Percentiles rank a stretch among this genome's conserved stretches.
These are phyloP conservation scores for Aspergillus spinulosporus DNA, from an alignment of 2,329 filamentous ascomycete genomes.

Conservation along the genomic window DNA sequence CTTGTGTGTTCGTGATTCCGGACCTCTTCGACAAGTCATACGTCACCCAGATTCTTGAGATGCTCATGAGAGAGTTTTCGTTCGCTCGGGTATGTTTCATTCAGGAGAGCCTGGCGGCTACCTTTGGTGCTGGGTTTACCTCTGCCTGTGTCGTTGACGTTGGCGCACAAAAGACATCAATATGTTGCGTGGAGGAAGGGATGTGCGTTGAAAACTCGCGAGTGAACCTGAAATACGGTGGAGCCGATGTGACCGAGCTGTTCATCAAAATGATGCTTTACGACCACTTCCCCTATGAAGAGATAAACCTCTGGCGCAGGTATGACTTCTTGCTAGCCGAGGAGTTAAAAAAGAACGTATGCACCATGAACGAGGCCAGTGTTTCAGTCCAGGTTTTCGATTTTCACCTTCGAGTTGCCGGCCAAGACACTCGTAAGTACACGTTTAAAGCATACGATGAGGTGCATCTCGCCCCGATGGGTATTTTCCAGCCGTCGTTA, in stretches of 20 bases:
- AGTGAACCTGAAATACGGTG: conserved; percentile 92
- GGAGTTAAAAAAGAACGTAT: conserved; percentile 90
- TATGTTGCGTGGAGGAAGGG: conserved; percentile 95
- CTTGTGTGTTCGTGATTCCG: conserved; percentile 94
- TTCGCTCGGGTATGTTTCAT: conserved; percentile 90
- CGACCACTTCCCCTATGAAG: conserved; percentile 91
- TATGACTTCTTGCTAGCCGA: conserved; percentile 94
- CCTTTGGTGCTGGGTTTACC: conserved; percentile 92
- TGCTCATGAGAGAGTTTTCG: conserved; percentile 84
- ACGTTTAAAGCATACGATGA: conserved; percentile 97
- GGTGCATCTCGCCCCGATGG: conserved; percentile 89
- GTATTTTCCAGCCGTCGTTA: conserved; percentile 84
- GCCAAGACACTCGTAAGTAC: conserved; percentile 88
- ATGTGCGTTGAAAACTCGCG: conserved; percentile 93
- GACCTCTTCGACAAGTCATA: conserved; percentile 96
- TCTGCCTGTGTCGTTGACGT: conserved; percentile 94
- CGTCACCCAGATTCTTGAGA: conserved; percentile 78
- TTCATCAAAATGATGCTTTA: conserved; percentile 98
- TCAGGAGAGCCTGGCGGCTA: conserved; percentile 91
- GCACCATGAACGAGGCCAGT: conserved; percentile 85
- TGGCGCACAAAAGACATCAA: conserved; percentile 94
- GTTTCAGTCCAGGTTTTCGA: conserved; percentile 85
- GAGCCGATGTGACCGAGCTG: conserved; percentile 86
- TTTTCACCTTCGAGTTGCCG: conserved; percentile 85
- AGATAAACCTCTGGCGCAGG: conserved; percentile 85